Base-by-base conservation (phyloP, 192 early-diverging fungal genomes). In the Rhizoclosmatium globosum region DNA sequence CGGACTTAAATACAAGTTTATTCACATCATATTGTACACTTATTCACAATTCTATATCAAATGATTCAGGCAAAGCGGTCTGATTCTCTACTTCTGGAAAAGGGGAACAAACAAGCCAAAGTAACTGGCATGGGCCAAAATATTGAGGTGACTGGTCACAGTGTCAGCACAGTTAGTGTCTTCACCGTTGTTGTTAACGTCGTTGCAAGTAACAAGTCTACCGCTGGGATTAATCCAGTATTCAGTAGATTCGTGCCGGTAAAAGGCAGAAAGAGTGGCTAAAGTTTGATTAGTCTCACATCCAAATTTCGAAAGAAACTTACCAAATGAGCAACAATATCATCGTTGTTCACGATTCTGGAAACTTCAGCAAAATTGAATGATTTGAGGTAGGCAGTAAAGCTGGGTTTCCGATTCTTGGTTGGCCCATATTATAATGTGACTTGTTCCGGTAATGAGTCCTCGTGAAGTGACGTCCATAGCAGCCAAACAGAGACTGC, bases 351-450 rank as follows among this genome's bases (percentile, higher is more conserved):
- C 6, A 78, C 78, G 41, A 78, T 42, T 15, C 77, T 68, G 6
- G 44, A 71, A 4, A 70, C 41, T 23, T 41, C 4, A 9, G 44
- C 50, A 21, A 68, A 17, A 41, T 31, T 7, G 4, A 56, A 21
- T 2, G n/a, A 23, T 6, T 31, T 2, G 6, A 81, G 64, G 64
- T 62, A 84, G n/a, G 74, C n/a, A 21, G 58, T 65, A 43, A 81
- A 87, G 57, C 66, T 43, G 23, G 11, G 76, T 85, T 85, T 21
- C 86, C 84, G 11, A 87, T 81, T 21, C 84, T 80, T 41, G 84
- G 84, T 43, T 79, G 53, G 39, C 86, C 83, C 44, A 78, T 68
- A 3, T 85, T 82, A 74, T 64, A 53, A 85, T 41, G n/a, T n/a
- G 39, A 82, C 68, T 31, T 47, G 31, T 64, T 21, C 48, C 67